Percentiles rank a stretch among this genome's conserved stretches.
phyloP scores from a whole-genome alignment of 176 grass and related monocot species.

The Dendrocalamus sinicus region DNA sequence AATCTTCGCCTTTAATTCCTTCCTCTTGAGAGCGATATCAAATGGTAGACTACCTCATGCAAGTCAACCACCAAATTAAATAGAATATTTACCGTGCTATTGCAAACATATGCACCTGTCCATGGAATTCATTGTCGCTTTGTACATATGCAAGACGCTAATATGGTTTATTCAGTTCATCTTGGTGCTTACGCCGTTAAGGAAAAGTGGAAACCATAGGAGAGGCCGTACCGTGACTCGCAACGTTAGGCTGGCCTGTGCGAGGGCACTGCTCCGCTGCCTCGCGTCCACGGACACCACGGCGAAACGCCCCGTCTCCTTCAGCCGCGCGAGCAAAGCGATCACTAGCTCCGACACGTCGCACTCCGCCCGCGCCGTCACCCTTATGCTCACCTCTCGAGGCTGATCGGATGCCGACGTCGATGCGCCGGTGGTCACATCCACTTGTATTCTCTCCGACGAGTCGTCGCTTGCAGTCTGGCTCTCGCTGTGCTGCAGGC shows the following conservation, averaged over 20 bases:
- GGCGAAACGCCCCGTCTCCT: constrained; percentile 17
- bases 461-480: not conserved
- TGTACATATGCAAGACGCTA: not conserved
- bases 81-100: constrained; percentile 15
- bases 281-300: constrained; percentile 47
- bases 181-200: not conserved
- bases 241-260: constrained; percentile 41
- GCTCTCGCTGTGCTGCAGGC: not conserved
- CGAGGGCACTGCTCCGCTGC: not conserved
- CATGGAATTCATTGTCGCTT: not conserved
- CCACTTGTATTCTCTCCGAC: constrained; percentile 36
- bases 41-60: not conserved
- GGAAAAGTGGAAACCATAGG: not conserved
- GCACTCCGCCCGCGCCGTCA: constrained; percentile 47
- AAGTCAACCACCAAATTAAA: not conserved
- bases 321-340: constrained; percentile 43
- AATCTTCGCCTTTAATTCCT: not conserved
- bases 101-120: not conserved
- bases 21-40: not conserved
- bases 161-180: not conserved
- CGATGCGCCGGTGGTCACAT: constrained; percentile 34
- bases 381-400: constrained; percentile 38
- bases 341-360: constrained; percentile 47
- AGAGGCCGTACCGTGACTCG: constrained; percentile 39
- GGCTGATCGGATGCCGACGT: constrained; percentile 15